Conservation (phyloP, 495 filamentous ascomycete species). For the Podospora bellae-mahoneyi region DNA sequence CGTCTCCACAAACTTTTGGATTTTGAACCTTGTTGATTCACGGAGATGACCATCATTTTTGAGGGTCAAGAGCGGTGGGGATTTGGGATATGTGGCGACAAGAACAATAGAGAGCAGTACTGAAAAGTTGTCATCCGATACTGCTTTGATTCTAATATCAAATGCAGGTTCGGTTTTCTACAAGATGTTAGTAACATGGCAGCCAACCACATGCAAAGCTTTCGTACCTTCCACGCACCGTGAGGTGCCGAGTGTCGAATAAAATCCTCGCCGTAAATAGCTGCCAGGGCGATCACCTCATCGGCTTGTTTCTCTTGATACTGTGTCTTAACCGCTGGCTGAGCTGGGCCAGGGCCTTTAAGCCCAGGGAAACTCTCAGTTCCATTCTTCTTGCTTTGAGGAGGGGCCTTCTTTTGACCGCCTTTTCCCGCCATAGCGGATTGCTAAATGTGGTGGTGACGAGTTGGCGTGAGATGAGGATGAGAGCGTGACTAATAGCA, state of each 20-base stretch:
- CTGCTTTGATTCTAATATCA: conserved; percentile 70
- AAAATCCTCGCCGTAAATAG: conserved; percentile 93
- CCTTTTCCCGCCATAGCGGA: conserved; percentile 47
- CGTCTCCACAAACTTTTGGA: conserved; percentile 64
- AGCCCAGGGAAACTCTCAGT: conserved; percentile 42
- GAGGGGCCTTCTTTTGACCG: conserved; percentile 30
- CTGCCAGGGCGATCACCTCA: conserved; percentile 79
- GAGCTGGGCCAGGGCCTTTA: conserved; percentile 36
- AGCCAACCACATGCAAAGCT: not conserved
- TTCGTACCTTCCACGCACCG: conserved; percentile 79
- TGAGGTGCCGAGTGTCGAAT: conserved; percentile 65
- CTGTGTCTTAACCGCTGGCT: conserved; percentile 49
- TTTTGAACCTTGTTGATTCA: conserved; percentile 60
- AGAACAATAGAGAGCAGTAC: conserved; percentile 67
- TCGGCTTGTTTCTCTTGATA: conserved; percentile 83
- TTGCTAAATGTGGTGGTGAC: conserved; percentile 5
- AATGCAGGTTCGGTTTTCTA: conserved; percentile 77
- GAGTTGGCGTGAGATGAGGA: not conserved
- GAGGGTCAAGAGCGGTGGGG: conserved; percentile 69
- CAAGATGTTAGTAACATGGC: conserved; percentile 20
- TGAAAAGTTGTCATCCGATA: conserved; percentile 61
- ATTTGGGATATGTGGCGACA: conserved; percentile 91
- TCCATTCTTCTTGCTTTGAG: conserved; percentile 35
- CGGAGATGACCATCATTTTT: conserved; percentile 59
- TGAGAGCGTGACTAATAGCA: too few relatives aligned